These are phyloP conservation scores for Blastomyces gilchristii DNA, from an alignment of 2,329 filamentous ascomycete genomes.

Conservation along the genomic window DNA sequence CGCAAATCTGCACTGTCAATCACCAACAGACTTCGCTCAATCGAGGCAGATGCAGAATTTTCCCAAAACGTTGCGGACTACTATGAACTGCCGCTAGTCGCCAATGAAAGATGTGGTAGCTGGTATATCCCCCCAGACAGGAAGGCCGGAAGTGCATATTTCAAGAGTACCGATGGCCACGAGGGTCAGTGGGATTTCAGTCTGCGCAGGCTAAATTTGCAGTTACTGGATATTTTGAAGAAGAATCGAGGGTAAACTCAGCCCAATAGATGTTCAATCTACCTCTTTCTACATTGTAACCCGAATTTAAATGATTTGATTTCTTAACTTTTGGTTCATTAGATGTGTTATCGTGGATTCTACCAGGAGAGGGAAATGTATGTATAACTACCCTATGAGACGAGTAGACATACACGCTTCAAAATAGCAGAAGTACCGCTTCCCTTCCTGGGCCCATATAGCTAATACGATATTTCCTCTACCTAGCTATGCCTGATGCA, in stretches of 20 bases:
- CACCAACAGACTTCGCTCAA: slow-evolving; percentile 70
- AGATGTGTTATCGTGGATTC: slow-evolving; percentile 75
- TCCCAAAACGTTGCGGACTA: slow-evolving; percentile 47
- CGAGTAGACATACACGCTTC: neutral
- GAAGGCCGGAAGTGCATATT: slow-evolving; percentile 72
- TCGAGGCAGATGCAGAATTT: slow-evolving; percentile 65
- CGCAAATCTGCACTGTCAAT: slow-evolving; percentile 68
- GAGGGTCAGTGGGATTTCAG: slow-evolving; percentile 86
- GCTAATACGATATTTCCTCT: slow-evolving; percentile 10
- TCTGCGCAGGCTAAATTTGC: slow-evolving; percentile 70
- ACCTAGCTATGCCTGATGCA: slow-evolving; percentile 75
- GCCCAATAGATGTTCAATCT: neutral
- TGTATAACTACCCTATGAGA: slow-evolving; percentile 11
- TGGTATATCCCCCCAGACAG: slow-evolving; percentile 69
- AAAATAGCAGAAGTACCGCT: neutral
- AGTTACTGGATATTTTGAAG: slow-evolving; percentile 60
- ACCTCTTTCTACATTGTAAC: neutral
- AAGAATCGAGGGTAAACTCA: slow-evolving; percentile 51
- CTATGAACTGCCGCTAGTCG: slow-evolving; percentile 59
- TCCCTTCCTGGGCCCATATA: neutral
- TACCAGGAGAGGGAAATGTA: slow-evolving; percentile 78
- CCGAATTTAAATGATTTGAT: neutral
- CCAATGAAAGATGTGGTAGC: slow-evolving; percentile 90
- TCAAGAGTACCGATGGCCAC: slow-evolving; percentile 97
- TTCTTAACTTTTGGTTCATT: slow-evolving; percentile 1